phyloP scores from a whole-genome alignment of 1,284 basidiomycete genomes.

The Leccinum griseonigrum region DNA sequence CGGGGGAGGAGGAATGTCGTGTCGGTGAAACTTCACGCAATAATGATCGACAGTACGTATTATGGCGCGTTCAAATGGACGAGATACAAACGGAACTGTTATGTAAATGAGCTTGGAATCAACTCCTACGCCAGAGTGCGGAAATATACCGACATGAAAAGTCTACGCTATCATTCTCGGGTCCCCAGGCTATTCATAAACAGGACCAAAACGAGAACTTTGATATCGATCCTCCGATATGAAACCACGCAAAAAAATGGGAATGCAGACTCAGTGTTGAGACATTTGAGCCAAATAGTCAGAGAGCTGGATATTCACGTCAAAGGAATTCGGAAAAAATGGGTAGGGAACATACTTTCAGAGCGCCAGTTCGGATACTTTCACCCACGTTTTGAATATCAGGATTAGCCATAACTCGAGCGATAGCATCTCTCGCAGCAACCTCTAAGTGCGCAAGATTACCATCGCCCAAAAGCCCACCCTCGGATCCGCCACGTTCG shows the following conservation, averaged over 20 bases:
- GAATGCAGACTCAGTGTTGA: slow-evolving; percentile 40
- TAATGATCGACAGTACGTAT: background rate
- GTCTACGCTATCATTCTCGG: slow-evolving; percentile 4
- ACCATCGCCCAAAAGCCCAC: slow-evolving; percentile 60
- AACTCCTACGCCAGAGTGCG: background rate
- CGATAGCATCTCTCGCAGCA: slow-evolving; percentile 79
- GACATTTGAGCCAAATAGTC: slow-evolving; percentile 79
- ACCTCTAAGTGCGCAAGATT: slow-evolving; percentile 74
- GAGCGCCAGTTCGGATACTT: slow-evolving; percentile 76
- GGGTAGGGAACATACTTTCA: slow-evolving; percentile 63
- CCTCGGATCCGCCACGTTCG: slow-evolving; percentile 45
- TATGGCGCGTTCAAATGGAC: background rate
- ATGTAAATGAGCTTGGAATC: background rate
- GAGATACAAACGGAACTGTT: background rate
- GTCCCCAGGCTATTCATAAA: slow-evolving; percentile 8
- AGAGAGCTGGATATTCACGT: slow-evolving; percentile 51
- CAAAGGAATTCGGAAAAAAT: slow-evolving; percentile 7
- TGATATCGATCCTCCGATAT: slow-evolving; percentile 2
- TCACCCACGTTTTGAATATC: slow-evolving; percentile 90
- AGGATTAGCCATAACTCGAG: slow-evolving; percentile 81
- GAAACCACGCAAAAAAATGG: background rate
- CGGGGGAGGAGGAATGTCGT: background rate
- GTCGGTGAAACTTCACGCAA: too few relatives aligned
- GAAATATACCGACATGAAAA: slow-evolving; percentile 4
- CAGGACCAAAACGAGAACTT: slow-evolving; percentile 7